Percentiles rank a stretch among this genome's conserved stretches.
These are phyloP conservation scores for Lentithecium fluviatile DNA, from an alignment of 495 filamentous ascomycete genomes.

Conservation along the genomic window DNA sequence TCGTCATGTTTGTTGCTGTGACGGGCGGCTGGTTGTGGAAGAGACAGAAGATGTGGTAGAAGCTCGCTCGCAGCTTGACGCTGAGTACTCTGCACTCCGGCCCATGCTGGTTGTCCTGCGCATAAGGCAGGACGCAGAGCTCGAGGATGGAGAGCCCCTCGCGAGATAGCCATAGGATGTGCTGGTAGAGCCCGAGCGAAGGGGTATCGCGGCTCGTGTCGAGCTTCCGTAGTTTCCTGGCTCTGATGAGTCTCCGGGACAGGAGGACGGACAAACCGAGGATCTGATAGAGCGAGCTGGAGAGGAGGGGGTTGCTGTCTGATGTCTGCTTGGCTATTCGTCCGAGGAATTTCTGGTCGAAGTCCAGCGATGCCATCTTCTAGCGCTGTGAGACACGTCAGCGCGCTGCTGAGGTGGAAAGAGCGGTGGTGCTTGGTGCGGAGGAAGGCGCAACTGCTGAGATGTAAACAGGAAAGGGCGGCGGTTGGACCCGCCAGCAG, in stretches of 20 bases:
- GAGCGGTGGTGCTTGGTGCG: background rate
- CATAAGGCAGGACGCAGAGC: conserved; percentile 74
- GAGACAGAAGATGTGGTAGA: conserved; percentile 94
- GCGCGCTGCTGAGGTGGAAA: conserved; percentile 1
- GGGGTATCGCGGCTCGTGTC: conserved; percentile 77
- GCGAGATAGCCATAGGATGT: conserved; percentile 92
- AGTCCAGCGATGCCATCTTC: conserved; percentile 87
- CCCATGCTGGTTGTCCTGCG: conserved; percentile 56
- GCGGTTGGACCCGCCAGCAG: background rate
- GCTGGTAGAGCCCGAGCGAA: conserved; percentile 79
- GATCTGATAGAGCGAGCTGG: conserved; percentile 80
- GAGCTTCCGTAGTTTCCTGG: conserved; percentile 77
- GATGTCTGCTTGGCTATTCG: conserved; percentile 74
- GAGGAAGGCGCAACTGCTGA: background rate
- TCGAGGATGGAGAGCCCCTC: conserved; percentile 87
- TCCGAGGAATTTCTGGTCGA: conserved; percentile 95
- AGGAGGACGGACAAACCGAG: conserved; percentile 88
- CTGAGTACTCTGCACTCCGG: conserved; percentile 68
- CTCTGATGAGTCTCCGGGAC: conserved; percentile 76
- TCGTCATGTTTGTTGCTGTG: conserved; percentile 39
- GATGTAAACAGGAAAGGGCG: background rate
- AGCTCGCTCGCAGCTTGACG: conserved; percentile 87
- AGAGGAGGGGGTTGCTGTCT: conserved; percentile 70
- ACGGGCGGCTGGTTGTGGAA: conserved; percentile 79
- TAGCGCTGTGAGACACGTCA: conserved; percentile 23